phyloP scores from a whole-genome alignment of 2,329 filamentous ascomycete species.

The Aspergillus sp. region DNA sequence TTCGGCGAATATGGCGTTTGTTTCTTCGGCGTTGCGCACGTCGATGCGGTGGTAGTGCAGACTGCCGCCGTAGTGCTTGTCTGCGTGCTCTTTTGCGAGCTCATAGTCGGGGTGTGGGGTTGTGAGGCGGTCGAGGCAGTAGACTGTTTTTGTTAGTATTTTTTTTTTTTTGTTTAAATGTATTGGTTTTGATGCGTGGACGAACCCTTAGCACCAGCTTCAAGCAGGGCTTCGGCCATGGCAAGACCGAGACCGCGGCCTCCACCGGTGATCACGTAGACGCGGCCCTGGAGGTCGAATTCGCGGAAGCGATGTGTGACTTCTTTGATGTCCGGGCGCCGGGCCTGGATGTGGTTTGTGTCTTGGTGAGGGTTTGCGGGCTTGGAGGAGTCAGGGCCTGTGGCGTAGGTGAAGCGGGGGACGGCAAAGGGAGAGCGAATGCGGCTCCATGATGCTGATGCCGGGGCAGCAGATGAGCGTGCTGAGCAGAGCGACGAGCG shows the following conservation, averaged over 20 bases:
- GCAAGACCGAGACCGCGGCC: slow-evolving; percentile 45
- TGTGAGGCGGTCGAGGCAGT: slow-evolving; percentile 49
- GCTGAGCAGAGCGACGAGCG: slow-evolving; percentile 3
- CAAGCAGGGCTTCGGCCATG: slow-evolving; percentile 48
- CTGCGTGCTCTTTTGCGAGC: slow-evolving; percentile 37
- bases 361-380: slow-evolving; percentile 12
- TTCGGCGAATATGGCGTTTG: slow-evolving; percentile 35
- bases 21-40: slow-evolving; percentile 40
- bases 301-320: slow-evolving; percentile 37
- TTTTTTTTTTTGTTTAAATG: not conserved
- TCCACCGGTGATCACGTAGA: slow-evolving; percentile 46
- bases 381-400: slow-evolving; percentile 8
- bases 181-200: not conserved
- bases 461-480: slow-evolving; percentile 8
- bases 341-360: slow-evolving; percentile 33
- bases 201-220: slow-evolving; percentile 48
- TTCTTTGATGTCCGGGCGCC: slow-evolving; percentile 24
- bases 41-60: slow-evolving; percentile 51
- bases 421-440: slow-evolving; percentile 7
- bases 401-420: slow-evolving; percentile 26
- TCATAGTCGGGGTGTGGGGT: slow-evolving; percentile 46
- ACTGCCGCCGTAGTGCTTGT: slow-evolving; percentile 37
- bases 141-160: slow-evolving; percentile 33
- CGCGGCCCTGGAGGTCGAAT: slow-evolving; percentile 43
- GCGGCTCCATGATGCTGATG: slow-evolving; percentile 10